Evolutionary conservation across 768 basidiomycete genomes (phyloP).

Genomic region (Phanerochaete sordida): DNA sequence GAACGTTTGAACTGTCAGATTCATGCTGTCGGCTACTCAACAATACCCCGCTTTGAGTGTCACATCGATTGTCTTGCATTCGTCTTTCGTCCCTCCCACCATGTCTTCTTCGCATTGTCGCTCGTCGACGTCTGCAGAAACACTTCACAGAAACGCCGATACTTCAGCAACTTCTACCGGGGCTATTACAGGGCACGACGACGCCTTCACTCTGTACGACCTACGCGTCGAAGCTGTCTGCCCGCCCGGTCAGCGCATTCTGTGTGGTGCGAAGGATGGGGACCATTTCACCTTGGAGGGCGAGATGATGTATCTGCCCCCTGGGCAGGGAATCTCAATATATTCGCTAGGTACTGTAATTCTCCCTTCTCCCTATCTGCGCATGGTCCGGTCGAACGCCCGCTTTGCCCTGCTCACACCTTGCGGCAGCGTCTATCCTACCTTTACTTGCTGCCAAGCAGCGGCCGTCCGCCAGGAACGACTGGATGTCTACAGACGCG

Average conservation of each 20-base stretch:
- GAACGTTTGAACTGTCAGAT: background rate
- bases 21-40: background rate
- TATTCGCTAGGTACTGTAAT: conserved; percentile 52
- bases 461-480: conserved; percentile 46
- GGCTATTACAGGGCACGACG: conserved; percentile 16
- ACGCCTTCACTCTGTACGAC: conserved; percentile 59
- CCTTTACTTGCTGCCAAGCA: conserved; percentile 71
- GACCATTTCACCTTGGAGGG: conserved; percentile 63
- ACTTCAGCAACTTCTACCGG: background rate
- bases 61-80: background rate
- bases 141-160: background rate
- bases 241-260: conserved; percentile 49
- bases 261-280: conserved; percentile 63
- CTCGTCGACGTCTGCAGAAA: background rate
- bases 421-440: conserved; percentile 49
- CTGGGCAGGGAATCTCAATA: conserved; percentile 63
- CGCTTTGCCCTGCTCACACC: background rate
- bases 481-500: conserved; percentile 68
- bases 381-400: background rate
- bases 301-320: conserved; percentile 60
- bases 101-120: background rate
- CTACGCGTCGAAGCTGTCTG: conserved; percentile 61
- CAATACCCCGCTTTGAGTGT: background rate
- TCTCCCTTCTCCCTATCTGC: background rate
- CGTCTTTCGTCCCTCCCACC: background rate